Evolutionary conservation across 257 asterid species (phyloP).

Genomic region (Gentiana macrophylla): DNA sequence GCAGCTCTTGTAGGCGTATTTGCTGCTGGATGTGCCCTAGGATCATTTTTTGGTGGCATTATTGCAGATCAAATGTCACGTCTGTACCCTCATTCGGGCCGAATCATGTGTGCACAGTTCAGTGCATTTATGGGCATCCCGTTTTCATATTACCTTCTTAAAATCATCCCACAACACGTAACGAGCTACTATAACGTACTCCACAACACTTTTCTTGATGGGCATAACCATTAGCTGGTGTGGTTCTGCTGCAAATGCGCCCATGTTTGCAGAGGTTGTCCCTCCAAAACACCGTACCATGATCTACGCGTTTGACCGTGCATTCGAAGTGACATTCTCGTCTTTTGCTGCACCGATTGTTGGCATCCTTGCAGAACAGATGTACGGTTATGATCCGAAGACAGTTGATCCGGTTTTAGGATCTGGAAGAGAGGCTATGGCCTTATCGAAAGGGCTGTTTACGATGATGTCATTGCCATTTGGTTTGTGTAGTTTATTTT

Average conservation of each 20-base stretch:
- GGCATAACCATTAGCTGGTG: constrained; percentile 91
- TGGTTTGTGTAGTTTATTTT: constrained; percentile 78
- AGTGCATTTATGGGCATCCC: constrained; percentile 93
- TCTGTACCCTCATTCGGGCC: constrained; percentile 65
- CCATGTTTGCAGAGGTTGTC: constrained; percentile 96
- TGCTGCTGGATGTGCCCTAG: constrained; percentile 90
- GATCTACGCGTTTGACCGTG: constrained; percentile 94
- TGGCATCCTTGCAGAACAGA: constrained; percentile 78
- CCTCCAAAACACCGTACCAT: constrained; percentile 87
- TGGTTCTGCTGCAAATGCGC: constrained; percentile 86
- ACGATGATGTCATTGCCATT: constrained; percentile 91
- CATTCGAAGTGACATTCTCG: constrained; percentile 83
- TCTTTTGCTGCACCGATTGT: constrained; percentile 92
- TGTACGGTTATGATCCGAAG: constrained; percentile 74
- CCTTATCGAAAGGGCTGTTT: constrained; percentile 78
- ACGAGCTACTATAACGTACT: constrained; percentile 55
- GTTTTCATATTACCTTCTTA: constrained; percentile 66
- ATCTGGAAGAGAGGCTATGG: constrained; percentile 61
- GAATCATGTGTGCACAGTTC: constrained; percentile 92
- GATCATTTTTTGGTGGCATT: constrained; percentile 81
- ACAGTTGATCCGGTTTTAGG: constrained; percentile 67
- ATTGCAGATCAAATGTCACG: constrained; percentile 66
- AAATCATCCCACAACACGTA: constrained; percentile 49
- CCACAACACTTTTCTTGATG: constrained; percentile 67
- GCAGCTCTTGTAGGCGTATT: constrained; percentile 76